Evolutionary conservation across 2,329 filamentous ascomycete genomes (phyloP), one percentile per base, ranked within the genome.

Genomic region (Hortaea sp.): DNA sequence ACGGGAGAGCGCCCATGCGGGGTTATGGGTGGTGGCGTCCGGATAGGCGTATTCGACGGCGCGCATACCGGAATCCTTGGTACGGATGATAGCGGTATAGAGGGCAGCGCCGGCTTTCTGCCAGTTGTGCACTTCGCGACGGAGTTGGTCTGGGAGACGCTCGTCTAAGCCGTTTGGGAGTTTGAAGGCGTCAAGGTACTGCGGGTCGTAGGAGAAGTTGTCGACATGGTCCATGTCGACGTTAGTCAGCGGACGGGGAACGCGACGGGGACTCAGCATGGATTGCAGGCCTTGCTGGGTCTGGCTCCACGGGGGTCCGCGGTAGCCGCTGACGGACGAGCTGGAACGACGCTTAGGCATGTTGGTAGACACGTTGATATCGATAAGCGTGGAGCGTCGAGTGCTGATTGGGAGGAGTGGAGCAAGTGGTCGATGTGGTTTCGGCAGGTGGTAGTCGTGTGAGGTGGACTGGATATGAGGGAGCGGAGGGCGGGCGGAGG

Each of bases 91-190:
- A 49, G 67, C 61, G 41, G 69, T 72, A 51, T 63, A 59, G 31
- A 72, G 64, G 34, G 69, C 69, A 12, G 71, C 71, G 38, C 67
- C 70, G 43, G 69, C 63, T 41, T 66, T 64, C 51, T 67, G 64
- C 55, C 72, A 63, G 30, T 63, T 58, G 4, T 62, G 56, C 29
- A 69, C 48, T 31, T 53, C 54, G 9, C 57, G 51, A 42, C 61
- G 55, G 10, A 73, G 55, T 11, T 59, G 49, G 1, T 48, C 34
- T 4, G 69, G 66, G 7, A 73, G 60, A 29, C 53, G 56, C 29
- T 59, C 49, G 58, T 63, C 62, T 28, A 71, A 56, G 9, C 62
- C 54, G 28, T 64, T 51, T 0, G 68, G 61, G 42, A 69, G 57
- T 41, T 59, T 56, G 66, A 67, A 73, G 7, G 56, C 49, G 5